phyloP scores from a whole-genome alignment of 495 filamentous ascomycete species.

The Haplographium delicatum region DNA sequence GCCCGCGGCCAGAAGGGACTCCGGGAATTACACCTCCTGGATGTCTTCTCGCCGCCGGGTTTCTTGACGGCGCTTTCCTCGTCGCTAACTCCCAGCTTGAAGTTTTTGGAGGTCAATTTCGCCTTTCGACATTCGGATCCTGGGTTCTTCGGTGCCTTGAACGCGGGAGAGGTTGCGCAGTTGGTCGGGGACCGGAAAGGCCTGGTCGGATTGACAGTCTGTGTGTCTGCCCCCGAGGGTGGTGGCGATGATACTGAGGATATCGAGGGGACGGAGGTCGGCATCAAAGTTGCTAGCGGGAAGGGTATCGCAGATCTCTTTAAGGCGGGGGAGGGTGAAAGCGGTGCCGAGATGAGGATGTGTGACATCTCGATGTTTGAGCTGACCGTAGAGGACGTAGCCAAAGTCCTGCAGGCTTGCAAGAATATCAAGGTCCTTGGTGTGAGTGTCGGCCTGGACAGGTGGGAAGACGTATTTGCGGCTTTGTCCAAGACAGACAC shows the following conservation, averaged over 20 bases:
- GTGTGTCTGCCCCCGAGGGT: constrained; percentile 3
- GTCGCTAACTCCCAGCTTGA: constrained; percentile 13
- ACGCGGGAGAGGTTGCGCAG: neutral
- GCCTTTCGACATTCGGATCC: constrained; percentile 32
- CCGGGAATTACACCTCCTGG: constrained; percentile 35
- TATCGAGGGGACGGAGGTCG: constrained; percentile 20
- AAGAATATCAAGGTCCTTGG: constrained; percentile 8
- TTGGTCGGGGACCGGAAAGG: constrained; percentile 2
- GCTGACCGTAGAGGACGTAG: constrained; percentile 2
- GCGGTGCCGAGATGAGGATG: constrained; percentile 11
- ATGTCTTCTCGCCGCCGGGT: constrained; percentile 32
- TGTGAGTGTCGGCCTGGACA: constrained; percentile 8
- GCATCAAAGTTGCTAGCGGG: constrained; percentile 10
- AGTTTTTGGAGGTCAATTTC: constrained; percentile 33
- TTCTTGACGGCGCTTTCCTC: constrained; percentile 23
- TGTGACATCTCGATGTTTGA: constrained; percentile 21
- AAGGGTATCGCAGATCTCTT: constrained; percentile 3
- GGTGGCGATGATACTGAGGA: constrained; percentile 18
- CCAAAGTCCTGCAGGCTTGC: constrained; percentile 5
- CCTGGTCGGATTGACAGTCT: constrained; percentile 10
- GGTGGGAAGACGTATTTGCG: constrained; percentile 18
- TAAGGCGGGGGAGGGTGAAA: constrained; percentile 3
- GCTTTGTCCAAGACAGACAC: constrained; percentile 1
- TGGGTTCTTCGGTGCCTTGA: constrained; percentile 28
- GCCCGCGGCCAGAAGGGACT: constrained; percentile 21